phyloP scores from a whole-genome alignment of 2,329 filamentous ascomycete genomes.

The Xylaria sp. region DNA sequence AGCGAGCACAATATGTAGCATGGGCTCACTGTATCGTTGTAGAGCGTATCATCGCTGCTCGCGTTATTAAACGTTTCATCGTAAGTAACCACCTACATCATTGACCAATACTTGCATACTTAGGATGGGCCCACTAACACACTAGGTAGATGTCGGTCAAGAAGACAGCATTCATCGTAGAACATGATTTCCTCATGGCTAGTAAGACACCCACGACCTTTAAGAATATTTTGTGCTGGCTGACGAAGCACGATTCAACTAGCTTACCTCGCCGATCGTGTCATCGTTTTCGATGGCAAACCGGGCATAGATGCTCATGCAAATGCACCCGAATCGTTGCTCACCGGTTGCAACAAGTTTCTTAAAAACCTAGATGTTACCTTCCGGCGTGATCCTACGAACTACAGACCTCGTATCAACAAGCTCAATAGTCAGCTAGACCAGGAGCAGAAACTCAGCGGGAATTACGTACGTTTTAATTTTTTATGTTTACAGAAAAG shows the following conservation, averaged over 20 bases:
- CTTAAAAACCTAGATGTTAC: slow-evolving; percentile 96
- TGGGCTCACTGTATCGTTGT: background rate
- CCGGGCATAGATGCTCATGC: slow-evolving; percentile 88
- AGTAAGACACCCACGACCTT: slow-evolving; percentile 36
- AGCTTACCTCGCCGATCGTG: slow-evolving; percentile 75
- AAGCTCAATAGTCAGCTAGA: slow-evolving; percentile 95
- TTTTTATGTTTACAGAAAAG: background rate
- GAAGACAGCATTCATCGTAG: slow-evolving; percentile 98
- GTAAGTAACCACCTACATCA: background rate
- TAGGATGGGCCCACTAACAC: slow-evolving; percentile 5
- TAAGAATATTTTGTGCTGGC: background rate
- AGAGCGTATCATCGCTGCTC: slow-evolving; percentile 91
- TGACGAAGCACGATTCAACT: background rate
- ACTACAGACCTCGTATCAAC: slow-evolving; percentile 97
- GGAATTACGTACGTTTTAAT: slow-evolving; percentile 84
- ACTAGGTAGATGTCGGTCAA: slow-evolving; percentile 81
- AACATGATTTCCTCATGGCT: slow-evolving; percentile 99
- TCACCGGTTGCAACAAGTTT: slow-evolving; percentile 96
- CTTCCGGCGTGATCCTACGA: slow-evolving; percentile 96
- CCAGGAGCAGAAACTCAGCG: slow-evolving; percentile 91
- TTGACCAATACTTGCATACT: too few relatives aligned
- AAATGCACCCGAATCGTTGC: slow-evolving; percentile 86
- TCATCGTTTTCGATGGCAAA: slow-evolving; percentile 97
- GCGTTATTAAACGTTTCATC: slow-evolving; percentile 99
- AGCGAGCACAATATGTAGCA: background rate